Percentiles rank a stretch among this genome's conserved stretches.
Evolutionary conservation across 805 yeast species (phyloP).

Genomic region (Isabelozyma rhagii): DNA sequence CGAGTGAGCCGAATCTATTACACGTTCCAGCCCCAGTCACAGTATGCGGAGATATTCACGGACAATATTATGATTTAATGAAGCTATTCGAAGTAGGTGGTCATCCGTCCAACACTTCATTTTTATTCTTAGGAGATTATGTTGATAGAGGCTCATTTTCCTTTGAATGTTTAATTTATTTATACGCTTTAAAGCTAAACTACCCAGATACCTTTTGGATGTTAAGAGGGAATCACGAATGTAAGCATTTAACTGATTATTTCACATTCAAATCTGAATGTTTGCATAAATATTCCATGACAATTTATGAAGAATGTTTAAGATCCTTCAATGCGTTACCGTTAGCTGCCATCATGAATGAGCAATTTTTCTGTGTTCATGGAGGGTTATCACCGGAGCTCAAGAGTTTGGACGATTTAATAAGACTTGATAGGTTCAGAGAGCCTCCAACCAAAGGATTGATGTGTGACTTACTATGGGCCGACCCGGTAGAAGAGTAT

Average conservation of each 20-base stretch:
- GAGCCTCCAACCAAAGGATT: slow-evolving; percentile 93
- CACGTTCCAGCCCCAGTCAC: slow-evolving; percentile 90
- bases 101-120: slow-evolving; percentile 70
- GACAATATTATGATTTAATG: slow-evolving; percentile 87
- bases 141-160: slow-evolving; percentile 94
- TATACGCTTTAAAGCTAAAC: slow-evolving; percentile 76
- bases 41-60: slow-evolving; percentile 97
- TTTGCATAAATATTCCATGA: slow-evolving; percentile 68
- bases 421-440: slow-evolving; percentile 70
- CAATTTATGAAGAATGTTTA: slow-evolving; percentile 70
- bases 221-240: slow-evolving; percentile 93
- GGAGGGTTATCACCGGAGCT: slow-evolving; percentile 93
- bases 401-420: slow-evolving; percentile 63
- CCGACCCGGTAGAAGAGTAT: slow-evolving; percentile 91
- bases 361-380: slow-evolving; percentile 92
- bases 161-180: slow-evolving; percentile 71
- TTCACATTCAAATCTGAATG: slow-evolving; percentile 93
- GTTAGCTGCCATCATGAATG: slow-evolving; percentile 88
- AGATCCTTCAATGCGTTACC: slow-evolving; percentile 84
- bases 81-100: slow-evolving; percentile 94
- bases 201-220: slow-evolving; percentile 74
- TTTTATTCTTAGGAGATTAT: slow-evolving; percentile 87
- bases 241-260: slow-evolving; percentile 87
- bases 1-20: slow-evolving; percentile 74
- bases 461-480: slow-evolving; percentile 94